Percentiles rank a stretch among this genome's conserved stretches.
These are phyloP conservation scores for Clitopilus passeckerianus DNA, from an alignment of 768 basidiomycete species.

Conservation along the genomic window DNA sequence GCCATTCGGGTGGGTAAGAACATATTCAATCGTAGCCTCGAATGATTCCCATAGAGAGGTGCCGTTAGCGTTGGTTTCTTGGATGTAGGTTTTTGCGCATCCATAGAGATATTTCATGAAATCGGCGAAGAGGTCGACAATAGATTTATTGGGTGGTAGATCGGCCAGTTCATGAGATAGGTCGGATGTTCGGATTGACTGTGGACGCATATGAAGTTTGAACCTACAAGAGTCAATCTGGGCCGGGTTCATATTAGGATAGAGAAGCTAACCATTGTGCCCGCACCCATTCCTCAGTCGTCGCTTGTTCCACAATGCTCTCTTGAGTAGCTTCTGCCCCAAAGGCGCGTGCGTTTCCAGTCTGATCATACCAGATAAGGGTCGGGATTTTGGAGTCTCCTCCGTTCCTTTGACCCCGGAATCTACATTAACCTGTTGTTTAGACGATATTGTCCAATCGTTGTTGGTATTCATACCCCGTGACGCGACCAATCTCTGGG, in stretches of 20 bases:
- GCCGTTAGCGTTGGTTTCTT: slow-evolving; percentile 34
- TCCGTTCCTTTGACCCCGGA: slow-evolving; percentile 41
- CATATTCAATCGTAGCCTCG: slow-evolving; percentile 32
- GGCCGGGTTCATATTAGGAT: too few species aligned
- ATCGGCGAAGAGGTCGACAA: slow-evolving; percentile 40
- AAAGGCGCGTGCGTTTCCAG: slow-evolving; percentile 32
- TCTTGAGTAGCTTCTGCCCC: slow-evolving; percentile 45
- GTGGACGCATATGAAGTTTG: slow-evolving; percentile 25
- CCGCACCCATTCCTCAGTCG: slow-evolving; percentile 42
- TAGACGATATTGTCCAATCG: not conserved
- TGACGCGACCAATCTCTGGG: not conserved
- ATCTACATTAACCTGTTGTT: slow-evolving; percentile 22
- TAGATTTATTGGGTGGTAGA: slow-evolving; percentile 36
- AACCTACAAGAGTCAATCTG: slow-evolving; percentile 16
- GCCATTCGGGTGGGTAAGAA: slow-evolving; percentile 51
- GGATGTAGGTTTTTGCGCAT: slow-evolving; percentile 36
- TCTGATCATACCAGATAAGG: slow-evolving; percentile 37
- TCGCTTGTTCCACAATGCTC: slow-evolving; percentile 31
- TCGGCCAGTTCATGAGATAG: slow-evolving; percentile 15
- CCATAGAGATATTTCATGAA: slow-evolving; percentile 38
- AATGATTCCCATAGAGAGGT: slow-evolving; percentile 31
- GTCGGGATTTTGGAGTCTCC: slow-evolving; percentile 47
- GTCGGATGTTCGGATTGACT: slow-evolving; percentile 3
- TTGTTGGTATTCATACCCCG: not conserved
- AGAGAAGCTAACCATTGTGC: slow-evolving; percentile 38